Percentiles rank a stretch among this genome's conserved stretches.
These are phyloP conservation scores for Triangularia setosa DNA, from an alignment of 2,329 filamentous ascomycete genomes.

Conservation along the genomic window DNA sequence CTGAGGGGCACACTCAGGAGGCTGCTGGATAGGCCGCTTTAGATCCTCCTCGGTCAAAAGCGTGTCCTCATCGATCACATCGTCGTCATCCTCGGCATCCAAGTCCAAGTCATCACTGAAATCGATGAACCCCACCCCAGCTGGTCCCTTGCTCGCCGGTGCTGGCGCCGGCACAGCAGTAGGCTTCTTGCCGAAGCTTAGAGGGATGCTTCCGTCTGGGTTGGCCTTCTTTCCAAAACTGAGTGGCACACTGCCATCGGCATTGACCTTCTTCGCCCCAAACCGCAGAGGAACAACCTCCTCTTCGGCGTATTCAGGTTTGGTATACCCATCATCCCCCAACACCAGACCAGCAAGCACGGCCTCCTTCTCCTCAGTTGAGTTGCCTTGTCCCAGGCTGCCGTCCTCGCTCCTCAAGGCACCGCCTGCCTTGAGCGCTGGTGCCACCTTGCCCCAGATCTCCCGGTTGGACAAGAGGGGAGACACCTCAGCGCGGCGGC, in stretches of 20 bases:
- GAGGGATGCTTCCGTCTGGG: not conserved
- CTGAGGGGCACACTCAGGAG: constrained; percentile 82
- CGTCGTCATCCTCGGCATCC: constrained; percentile 54
- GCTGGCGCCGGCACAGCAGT: constrained; percentile 24
- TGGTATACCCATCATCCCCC: constrained; percentile 65
- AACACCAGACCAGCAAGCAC: constrained; percentile 75
- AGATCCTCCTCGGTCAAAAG: constrained; percentile 83
- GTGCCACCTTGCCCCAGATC: constrained; percentile 66
- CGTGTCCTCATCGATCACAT: constrained; percentile 88
- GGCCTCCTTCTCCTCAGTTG: constrained; percentile 65
- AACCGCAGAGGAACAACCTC: constrained; percentile 61
- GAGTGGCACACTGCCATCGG: not conserved
- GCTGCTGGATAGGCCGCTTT: constrained; percentile 70
- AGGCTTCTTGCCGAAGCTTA: not conserved
- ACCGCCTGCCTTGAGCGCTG: constrained; percentile 66
- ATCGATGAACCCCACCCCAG: constrained; percentile 64
- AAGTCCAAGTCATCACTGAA: constrained; percentile 62
- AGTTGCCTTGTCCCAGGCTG: constrained; percentile 36
- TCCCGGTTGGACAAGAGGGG: constrained; percentile 57
- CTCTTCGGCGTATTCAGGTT: constrained; percentile 57
- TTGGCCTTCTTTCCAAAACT: constrained; percentile 16
- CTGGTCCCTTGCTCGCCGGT: constrained; percentile 24
- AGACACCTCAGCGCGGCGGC: constrained; percentile 57
- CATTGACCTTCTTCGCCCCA: constrained; percentile 54
- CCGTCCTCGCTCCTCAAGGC: constrained; percentile 67